Evolutionary conservation across 805 yeast genomes (phyloP).

Genomic region (Nakazawaea siamensis): DNA sequence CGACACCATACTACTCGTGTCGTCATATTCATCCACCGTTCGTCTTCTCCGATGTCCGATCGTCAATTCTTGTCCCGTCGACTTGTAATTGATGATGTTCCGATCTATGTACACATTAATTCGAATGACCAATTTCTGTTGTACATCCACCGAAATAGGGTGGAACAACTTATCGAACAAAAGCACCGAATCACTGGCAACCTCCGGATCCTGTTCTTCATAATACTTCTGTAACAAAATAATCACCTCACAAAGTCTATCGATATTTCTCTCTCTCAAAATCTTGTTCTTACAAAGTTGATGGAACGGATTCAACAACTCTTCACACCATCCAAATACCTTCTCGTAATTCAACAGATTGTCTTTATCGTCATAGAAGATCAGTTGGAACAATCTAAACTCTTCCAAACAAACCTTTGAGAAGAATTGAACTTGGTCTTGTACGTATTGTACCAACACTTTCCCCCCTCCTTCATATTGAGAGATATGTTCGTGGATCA

Average conservation of each 20-base stretch:
- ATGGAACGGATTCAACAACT: slow-evolving; percentile 69
- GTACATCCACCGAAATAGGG: slow-evolving; percentile 70
- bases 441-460: slow-evolving; percentile 52
- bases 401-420: slow-evolving; percentile 57
- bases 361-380: slow-evolving; percentile 29
- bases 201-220: slow-evolving; percentile 47
- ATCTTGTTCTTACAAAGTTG: slow-evolving; percentile 59
- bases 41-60: slow-evolving; percentile 36
- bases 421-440: slow-evolving; percentile 52
- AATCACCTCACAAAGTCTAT: slow-evolving; percentile 66
- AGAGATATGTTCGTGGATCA: slow-evolving; percentile 19
- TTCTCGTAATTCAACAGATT: slow-evolving; percentile 20
- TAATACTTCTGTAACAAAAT: slow-evolving; percentile 59
- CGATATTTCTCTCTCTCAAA: slow-evolving; percentile 62
- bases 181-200: slow-evolving; percentile 17
- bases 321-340: slow-evolving; percentile 52
- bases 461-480: slow-evolving; percentile 16
- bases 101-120: slow-evolving; percentile 68
- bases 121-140: slow-evolving; percentile 71
- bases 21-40: slow-evolving; percentile 2
- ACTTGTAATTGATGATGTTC: slow-evolving; percentile 57
- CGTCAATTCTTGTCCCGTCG: slow-evolving; percentile 59
- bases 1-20: slow-evolving; percentile 3
- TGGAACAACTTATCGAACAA: slow-evolving; percentile 54
- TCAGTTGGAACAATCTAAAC: slow-evolving; percentile 42